Evolutionary conservation across 768 basidiomycete genomes (phyloP), one percentile per base, ranked within the genome.

Genomic region (Psilocybe sp.): DNA sequence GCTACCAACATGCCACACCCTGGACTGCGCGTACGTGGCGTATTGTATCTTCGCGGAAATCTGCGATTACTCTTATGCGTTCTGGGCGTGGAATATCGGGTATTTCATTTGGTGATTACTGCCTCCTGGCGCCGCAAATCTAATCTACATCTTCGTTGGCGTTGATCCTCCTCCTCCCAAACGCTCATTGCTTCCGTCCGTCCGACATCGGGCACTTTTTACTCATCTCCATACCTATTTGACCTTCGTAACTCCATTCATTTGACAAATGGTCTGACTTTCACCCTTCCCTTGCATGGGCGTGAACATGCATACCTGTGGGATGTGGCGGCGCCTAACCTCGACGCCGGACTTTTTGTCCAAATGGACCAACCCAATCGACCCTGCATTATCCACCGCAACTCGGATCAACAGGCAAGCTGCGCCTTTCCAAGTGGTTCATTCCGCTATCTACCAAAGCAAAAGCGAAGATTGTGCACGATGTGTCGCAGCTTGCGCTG

Each of bases 391-490:
- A 23, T 11, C 18, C 32, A 13, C 13, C 16, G 19, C 48, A 10
- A 13, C 35, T 9, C 15, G n/a, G 44, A 38, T 38, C n/a, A 41
- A 13, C 46, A 95, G 92, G 95, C 57, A 96, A 96, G 73, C 82
- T 98, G 44, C 84, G 96, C 47, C 81, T 98, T 34, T 85, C 93
- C 28, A 98, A 98, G 79, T 98, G 96, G 96, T 98, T 92, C 66
- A 78, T 82, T 15, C 90, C 96, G 1, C 76, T 94, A 68, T 74
- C 88, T 28, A 75, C 85, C 16, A 92, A 93, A 68, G 73, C 74
- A 33, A 95, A 92, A 68, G 78, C 80, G 47, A 96, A 94, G 79
- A 93, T 96, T 62, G 85, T 97, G 55, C 94, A 92, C 70, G 96
- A 98, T 63, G 89, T 98, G 28, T 95, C 93, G 1, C 92, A 94